Conservation (phyloP, 2,329 filamentous ascomycete genomes). For the Chaetomiaceae sp. region DNA sequence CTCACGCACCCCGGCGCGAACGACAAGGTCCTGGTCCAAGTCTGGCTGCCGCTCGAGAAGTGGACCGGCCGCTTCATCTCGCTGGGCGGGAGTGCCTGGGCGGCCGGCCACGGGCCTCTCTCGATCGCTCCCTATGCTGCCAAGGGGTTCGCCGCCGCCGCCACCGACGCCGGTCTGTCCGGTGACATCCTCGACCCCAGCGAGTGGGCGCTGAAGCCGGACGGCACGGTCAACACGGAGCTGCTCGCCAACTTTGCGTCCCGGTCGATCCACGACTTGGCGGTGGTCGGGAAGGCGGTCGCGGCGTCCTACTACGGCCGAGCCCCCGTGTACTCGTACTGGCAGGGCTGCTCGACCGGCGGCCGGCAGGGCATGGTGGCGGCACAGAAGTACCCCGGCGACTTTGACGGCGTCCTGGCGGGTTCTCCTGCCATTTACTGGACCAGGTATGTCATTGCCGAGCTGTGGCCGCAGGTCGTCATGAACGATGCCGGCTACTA, state of each 20-base stretch:
- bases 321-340: slow-evolving; percentile 41
- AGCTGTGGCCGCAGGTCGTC: slow-evolving; percentile 28
- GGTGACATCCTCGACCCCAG: not conserved
- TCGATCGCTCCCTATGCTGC: not conserved
- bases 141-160: not conserved
- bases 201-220: not conserved
- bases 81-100: slow-evolving; percentile 1
- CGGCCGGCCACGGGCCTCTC: not conserved
- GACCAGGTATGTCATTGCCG: slow-evolving; percentile 38
- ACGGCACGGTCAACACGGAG: not conserved
- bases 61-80: slow-evolving; percentile 3
- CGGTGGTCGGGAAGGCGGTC: not conserved
- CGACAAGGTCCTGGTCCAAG: slow-evolving; percentile 3
- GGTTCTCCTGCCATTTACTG: slow-evolving; percentile 39
- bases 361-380: slow-evolving; percentile 55
- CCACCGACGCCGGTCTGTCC: not conserved
- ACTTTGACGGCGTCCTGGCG: slow-evolving; percentile 53
- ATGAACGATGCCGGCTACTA: slow-evolving; percentile 6
- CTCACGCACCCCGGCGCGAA: slow-evolving; percentile 1
- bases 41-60: slow-evolving; percentile 3
- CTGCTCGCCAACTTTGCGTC: slow-evolving; percentile 1
- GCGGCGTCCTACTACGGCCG: slow-evolving; percentile 13
- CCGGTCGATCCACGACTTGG: slow-evolving; percentile 1
- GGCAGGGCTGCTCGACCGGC: slow-evolving; percentile 55
- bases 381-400: slow-evolving; percentile 48